phyloP scores from a whole-genome alignment of 2,329 filamentous ascomycete genomes.

The Apiospora aurea region DNA sequence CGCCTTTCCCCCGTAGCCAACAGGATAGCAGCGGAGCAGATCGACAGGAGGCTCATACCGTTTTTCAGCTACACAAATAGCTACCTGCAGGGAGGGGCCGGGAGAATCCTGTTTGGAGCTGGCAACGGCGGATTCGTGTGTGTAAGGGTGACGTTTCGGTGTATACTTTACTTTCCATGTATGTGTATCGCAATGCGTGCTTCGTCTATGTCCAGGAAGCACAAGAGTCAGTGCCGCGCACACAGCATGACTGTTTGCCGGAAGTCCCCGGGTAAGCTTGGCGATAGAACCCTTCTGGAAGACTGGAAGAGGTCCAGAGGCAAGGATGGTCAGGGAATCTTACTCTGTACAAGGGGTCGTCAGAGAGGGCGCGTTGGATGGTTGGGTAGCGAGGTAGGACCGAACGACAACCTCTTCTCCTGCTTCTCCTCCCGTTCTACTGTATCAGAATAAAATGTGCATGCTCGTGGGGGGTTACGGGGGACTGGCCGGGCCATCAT shows the following conservation, averaged over 20 bases:
- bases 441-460: neutral
- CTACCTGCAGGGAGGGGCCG: neutral
- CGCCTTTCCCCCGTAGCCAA: neutral
- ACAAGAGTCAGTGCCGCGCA: neutral
- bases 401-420: neutral
- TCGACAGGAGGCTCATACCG: neutral
- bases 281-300: conserved; percentile 4
- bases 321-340: neutral
- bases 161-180: neutral
- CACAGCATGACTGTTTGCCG: neutral
- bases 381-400: neutral
- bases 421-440: neutral
- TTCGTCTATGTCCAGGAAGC: neutral
- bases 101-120: neutral
- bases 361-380: neutral
- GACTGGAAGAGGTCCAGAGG: neutral
- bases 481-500: neutral
- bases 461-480: neutral
- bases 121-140: neutral
- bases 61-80: neutral
- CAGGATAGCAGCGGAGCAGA: neutral
- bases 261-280: neutral
- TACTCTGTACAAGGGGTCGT: neutral
- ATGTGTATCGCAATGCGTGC: neutral
- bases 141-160: neutral